Conservation (phyloP, 257 asterid species). For the Cruciata laevipes region DNA sequence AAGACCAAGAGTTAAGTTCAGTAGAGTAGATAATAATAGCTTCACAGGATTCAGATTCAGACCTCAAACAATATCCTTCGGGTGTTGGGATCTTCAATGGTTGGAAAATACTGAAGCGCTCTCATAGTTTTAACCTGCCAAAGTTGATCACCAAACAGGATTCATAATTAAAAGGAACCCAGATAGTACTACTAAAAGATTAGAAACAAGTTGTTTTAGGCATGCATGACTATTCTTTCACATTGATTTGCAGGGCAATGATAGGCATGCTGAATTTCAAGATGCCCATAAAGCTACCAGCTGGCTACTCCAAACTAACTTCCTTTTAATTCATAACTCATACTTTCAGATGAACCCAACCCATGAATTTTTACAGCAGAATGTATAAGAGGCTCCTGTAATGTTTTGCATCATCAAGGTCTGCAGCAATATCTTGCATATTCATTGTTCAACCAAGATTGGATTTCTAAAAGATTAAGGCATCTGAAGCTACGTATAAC, state of each 20-base stretch:
- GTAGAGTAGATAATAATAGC: background rate
- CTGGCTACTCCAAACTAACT: background rate
- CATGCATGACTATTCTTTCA: background rate
- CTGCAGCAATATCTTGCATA: background rate
- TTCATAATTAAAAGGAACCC: background rate
- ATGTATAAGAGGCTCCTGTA: background rate
- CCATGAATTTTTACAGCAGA: background rate
- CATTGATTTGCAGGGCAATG: background rate
- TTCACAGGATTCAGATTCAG: conserved; percentile 7
- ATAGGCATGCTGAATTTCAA: background rate
- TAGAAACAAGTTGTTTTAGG: background rate
- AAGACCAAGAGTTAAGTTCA: background rate
- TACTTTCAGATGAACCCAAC: background rate
- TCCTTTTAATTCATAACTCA: background rate
- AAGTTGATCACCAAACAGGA: background rate
- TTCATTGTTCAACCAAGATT: background rate
- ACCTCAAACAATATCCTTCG: conserved; percentile 98
- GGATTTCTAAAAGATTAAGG: background rate
- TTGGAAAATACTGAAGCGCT: conserved; percentile 98
- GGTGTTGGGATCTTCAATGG: conserved; percentile 93
- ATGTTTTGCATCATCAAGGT: background rate
- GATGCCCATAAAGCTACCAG: background rate
- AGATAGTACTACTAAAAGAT: background rate
- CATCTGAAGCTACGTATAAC: background rate
- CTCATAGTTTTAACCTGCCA: conserved; percentile 95